Percentiles rank a stretch among this genome's conserved stretches.
These are phyloP conservation scores for Inonotus hispidus DNA, from an alignment of 1,284 basidiomycete species.

Conservation along the genomic window DNA sequence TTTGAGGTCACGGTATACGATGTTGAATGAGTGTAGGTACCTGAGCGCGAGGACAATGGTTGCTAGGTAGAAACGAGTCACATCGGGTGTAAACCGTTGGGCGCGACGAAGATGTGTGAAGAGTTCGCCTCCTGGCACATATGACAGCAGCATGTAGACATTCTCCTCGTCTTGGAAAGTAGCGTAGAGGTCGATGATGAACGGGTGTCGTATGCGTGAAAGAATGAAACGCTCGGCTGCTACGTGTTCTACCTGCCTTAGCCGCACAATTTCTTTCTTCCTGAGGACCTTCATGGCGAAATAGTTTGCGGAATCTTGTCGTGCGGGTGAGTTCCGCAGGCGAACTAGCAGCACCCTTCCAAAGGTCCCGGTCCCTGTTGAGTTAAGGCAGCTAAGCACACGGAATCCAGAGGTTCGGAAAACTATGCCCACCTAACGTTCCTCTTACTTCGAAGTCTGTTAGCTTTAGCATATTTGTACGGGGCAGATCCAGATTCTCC, in stretches of 20 bases:
- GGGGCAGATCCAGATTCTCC: slow-evolving; percentile 40
- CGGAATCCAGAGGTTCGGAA: background rate
- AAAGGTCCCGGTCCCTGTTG: slow-evolving; percentile 86
- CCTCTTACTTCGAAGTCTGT: slow-evolving; percentile 79
- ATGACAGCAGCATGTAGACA: slow-evolving; percentile 99
- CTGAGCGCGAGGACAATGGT: slow-evolving; percentile 95
- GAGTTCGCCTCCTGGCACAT: slow-evolving; percentile 95
- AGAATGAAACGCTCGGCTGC: slow-evolving; percentile 97
- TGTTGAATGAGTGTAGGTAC: slow-evolving; percentile 96
- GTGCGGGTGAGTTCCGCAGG: slow-evolving; percentile 44
- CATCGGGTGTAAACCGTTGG: slow-evolving; percentile 94
- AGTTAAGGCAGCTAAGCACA: background rate
- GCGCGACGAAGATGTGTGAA: slow-evolving; percentile 92
- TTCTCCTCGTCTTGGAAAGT: slow-evolving; percentile 96
- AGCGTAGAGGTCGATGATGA: slow-evolving; percentile 85
- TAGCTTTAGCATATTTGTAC: slow-evolving; percentile 49
- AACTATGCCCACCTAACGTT: slow-evolving; percentile 53
- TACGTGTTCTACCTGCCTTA: slow-evolving; percentile 98
- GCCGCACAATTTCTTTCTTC: slow-evolving; percentile 90
- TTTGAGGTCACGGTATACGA: slow-evolving; percentile 98
- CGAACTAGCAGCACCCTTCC: slow-evolving; percentile 86
- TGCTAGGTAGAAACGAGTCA: slow-evolving; percentile 97
- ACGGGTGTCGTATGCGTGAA: slow-evolving; percentile 77
- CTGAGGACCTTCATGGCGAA: slow-evolving; percentile 93
- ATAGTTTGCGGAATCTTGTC: slow-evolving; percentile 43